Evolutionary conservation across 2,329 filamentous ascomycete genomes (phyloP), one percentile per base, ranked within the genome.

Genomic region (Colletotrichum liaoningense): DNA sequence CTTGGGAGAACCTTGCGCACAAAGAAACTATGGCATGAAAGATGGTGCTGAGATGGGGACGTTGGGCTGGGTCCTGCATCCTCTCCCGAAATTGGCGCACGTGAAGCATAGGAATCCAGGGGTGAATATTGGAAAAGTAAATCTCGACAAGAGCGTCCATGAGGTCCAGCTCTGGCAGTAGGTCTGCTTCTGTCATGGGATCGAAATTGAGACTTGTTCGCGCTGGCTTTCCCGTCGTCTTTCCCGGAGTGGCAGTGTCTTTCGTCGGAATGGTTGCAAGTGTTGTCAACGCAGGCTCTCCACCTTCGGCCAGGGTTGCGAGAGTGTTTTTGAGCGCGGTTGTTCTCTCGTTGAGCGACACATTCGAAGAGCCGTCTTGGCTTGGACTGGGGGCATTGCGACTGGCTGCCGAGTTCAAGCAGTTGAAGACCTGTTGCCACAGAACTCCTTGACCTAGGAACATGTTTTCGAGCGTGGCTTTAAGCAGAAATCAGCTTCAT

Each of bases 41-140:
- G 1, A 85, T 79, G 1, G 81, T 80, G 4, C 76, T 73, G 1
- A 83, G 63, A 5, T 42, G 68, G 16, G 42, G 55, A 14, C 77
- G 67, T 26, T 80, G 69, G 5, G 66, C 38, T 0, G 78, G 73
- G 16, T 80, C 72, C 14, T 63, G 60, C 55, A 77, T 67, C 22
- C 67, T 67, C 19, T 75, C 69, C 2, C 79, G 73, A 24, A 81
- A 81, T 52, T 78, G 75, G 54, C 72, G 69, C 69, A 78, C 79
- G 64, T 83, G 81, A 11, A 83, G 65, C 63, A 83, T 81, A 5
- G 81, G 81, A 14, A 84, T 83, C 80, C 82, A 85, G 1, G 83
- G 83, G 63, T 85, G 83, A 1, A 85, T 78, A 2, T 78, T 69
- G 1, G 72, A 67, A 55, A 85, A 84, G 72, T 84, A 84, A 1